Conservation (phyloP, 495 filamentous ascomycete genomes). For the Glarea lozoyensis region DNA sequence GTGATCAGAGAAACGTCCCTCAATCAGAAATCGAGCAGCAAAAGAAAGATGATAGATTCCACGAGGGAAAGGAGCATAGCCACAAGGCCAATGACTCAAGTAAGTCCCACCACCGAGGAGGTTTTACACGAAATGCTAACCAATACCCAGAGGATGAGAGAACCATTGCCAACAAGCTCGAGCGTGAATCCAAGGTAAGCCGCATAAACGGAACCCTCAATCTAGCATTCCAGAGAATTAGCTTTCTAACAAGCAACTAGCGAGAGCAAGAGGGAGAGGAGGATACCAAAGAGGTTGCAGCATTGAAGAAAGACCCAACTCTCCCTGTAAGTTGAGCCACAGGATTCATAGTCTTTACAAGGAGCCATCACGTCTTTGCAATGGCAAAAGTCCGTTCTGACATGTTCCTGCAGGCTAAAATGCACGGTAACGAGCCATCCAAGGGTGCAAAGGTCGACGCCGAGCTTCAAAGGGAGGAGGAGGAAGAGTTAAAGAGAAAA, state of each 20-base stretch:
- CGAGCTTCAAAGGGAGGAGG: slow-evolving; percentile 60
- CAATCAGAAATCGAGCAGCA: slow-evolving; percentile 41
- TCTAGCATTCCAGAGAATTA: not conserved
- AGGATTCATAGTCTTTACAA: too few relatives aligned
- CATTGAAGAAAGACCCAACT: slow-evolving; percentile 17
- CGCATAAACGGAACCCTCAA: not conserved
- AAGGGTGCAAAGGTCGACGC: slow-evolving; percentile 64
- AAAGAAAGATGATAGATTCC: slow-evolving; percentile 38
- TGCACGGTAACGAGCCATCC: slow-evolving; percentile 63
- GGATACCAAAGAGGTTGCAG: slow-evolving; percentile 12
- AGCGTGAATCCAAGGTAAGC: slow-evolving; percentile 17
- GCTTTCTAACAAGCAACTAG: slow-evolving; percentile 5
- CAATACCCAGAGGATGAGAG: slow-evolving; percentile 58
- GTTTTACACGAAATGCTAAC: not conserved
- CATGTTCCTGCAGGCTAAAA: too few relatives aligned
- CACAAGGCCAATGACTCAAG: slow-evolving; percentile 67
- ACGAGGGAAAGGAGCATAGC: slow-evolving; percentile 57
- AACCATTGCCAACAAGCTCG: slow-evolving; percentile 47
- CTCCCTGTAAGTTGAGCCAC: slow-evolving; percentile 14
- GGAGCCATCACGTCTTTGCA: too few relatives aligned
- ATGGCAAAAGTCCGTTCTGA: too few relatives aligned
- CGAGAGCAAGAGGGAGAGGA: slow-evolving; percentile 16
- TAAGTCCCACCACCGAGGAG: slow-evolving; percentile 21
- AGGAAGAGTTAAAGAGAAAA: slow-evolving; percentile 56
- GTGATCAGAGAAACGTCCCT: slow-evolving; percentile 60